Percentiles rank a stretch among this genome's conserved stretches.
phyloP scores from a whole-genome alignment of 441 rosid genomes.

The Erysimum pusillum region DNA sequence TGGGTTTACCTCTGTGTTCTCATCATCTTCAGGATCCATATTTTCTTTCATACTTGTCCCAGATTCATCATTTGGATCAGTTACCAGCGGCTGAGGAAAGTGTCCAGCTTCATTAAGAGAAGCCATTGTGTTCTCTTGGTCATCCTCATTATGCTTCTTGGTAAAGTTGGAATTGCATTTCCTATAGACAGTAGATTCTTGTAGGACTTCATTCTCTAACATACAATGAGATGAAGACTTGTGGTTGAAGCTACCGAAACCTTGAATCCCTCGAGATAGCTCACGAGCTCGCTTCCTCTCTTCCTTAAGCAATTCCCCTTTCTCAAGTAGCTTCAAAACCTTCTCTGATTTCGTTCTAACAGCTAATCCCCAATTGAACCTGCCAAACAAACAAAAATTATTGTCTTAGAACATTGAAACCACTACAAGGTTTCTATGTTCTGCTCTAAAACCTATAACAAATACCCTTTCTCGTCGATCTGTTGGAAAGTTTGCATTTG shows the following conservation, averaged over 20 bases:
- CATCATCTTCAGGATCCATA: constrained; percentile 43
- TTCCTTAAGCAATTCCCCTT: constrained; percentile 69
- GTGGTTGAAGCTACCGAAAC: constrained; percentile 81
- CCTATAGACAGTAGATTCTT: constrained; percentile 56
- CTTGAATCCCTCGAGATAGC: constrained; percentile 82
- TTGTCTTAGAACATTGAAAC: neutral
- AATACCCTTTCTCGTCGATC: constrained; percentile 85
- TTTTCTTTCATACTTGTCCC: constrained; percentile 29
- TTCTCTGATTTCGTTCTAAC: constrained; percentile 85
- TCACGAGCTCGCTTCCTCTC: constrained; percentile 85
- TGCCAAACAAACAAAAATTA: constrained; percentile 37
- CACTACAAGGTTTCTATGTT: neutral
- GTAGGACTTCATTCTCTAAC: constrained; percentile 49
- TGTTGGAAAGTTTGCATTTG: constrained; percentile 71
- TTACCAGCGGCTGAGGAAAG: constrained; percentile 1
- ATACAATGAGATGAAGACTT: constrained; percentile 46
- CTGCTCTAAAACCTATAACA: constrained; percentile 8
- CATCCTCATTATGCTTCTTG: constrained; percentile 41
- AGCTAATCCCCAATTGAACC: constrained; percentile 92
- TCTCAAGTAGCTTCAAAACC: constrained; percentile 68
- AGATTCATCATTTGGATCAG: neutral
- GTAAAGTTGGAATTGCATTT: constrained; percentile 67
- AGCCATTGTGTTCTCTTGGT: constrained; percentile 48
- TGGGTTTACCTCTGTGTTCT: constrained; percentile 44
- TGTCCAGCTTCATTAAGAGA: constrained; percentile 36